These are phyloP conservation scores for Puccinia polysora DNA, from an alignment of 1,284 basidiomycete genomes.

Conservation along the genomic window DNA sequence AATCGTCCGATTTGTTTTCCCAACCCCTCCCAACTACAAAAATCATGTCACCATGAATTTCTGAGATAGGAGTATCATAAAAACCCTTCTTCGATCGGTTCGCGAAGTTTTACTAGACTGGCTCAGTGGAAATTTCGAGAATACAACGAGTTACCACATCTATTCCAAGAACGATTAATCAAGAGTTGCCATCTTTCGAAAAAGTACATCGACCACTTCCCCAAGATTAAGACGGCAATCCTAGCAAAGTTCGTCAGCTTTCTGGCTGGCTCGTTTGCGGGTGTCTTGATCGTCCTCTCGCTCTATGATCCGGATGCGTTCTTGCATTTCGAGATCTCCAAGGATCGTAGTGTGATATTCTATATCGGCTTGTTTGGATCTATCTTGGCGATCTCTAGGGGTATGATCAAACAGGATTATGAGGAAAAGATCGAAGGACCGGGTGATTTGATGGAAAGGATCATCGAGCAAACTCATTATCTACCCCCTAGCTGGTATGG, in stretches of 20 bases:
- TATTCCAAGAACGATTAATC: slow-evolving; percentile 78
- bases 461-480: slow-evolving; percentile 90
- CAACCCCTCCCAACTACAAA: too few species aligned
- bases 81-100: slow-evolving; percentile 88
- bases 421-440: slow-evolving; percentile 90
- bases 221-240: slow-evolving; percentile 84
- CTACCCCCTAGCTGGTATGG: slow-evolving; percentile 87
- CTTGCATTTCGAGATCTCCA: slow-evolving; percentile 88
- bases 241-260: slow-evolving; percentile 79
- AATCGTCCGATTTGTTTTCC: neutral
- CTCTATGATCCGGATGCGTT: slow-evolving; percentile 75
- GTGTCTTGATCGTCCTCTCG: slow-evolving; percentile 83
- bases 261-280: slow-evolving; percentile 90
- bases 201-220: slow-evolving; percentile 95
- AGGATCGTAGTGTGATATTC: slow-evolving; percentile 85
- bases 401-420: slow-evolving; percentile 69
- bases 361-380: slow-evolving; percentile 84
- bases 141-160: slow-evolving; percentile 94
- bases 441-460: slow-evolving; percentile 80
- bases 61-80: slow-evolving; percentile 79
- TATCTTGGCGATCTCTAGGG: slow-evolving; percentile 78
- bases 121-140: slow-evolving; percentile 98
- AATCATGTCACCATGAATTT: too few species aligned
- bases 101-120: slow-evolving; percentile 84
- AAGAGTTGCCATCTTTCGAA: slow-evolving; percentile 82